Percentiles rank a stretch among this genome's conserved stretches.
Conservation (phyloP, 805 yeast species). For the Komagataella kurtzmanii region DNA sequence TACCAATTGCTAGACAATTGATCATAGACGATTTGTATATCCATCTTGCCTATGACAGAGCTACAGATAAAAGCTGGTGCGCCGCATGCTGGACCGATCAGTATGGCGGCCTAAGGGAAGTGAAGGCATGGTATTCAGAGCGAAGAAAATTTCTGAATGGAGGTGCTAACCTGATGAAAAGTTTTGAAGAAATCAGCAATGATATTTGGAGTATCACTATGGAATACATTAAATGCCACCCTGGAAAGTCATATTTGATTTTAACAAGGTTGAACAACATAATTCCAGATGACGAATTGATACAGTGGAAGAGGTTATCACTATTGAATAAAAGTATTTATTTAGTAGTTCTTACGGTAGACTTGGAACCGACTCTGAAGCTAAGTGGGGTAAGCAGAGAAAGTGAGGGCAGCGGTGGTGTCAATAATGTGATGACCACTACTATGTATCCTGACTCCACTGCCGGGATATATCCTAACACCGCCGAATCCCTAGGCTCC, state of each 20-base stretch:
- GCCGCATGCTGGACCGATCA: constrained; percentile 87
- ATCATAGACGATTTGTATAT: constrained; percentile 61
- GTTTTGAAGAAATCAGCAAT: constrained; percentile 44
- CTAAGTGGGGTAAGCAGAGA: constrained; percentile 10
- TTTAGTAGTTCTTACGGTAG: constrained; percentile 58
- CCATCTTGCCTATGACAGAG: constrained; percentile 77
- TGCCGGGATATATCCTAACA: background rate
- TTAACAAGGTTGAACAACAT: constrained; percentile 60
- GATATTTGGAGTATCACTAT: constrained; percentile 54
- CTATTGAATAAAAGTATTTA: constrained; percentile 41
- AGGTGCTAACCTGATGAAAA: constrained; percentile 5
- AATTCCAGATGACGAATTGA: constrained; percentile 69
- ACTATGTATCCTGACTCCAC: background rate
- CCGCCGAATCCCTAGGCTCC: background rate
- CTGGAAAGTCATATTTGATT: constrained; percentile 48
- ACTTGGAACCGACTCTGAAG: constrained; percentile 31
- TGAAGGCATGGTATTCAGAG: constrained; percentile 46
- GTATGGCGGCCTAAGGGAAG: constrained; percentile 46
- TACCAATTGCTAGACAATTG: constrained; percentile 21
- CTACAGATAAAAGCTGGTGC: constrained; percentile 73
- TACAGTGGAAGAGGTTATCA: constrained; percentile 68
- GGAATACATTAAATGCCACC: constrained; percentile 24
- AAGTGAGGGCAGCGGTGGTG: constrained; percentile 1
- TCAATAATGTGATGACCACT: background rate
- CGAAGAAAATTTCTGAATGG: constrained; percentile 2